phyloP scores from a whole-genome alignment of 2,329 filamentous ascomycete genomes.

The Tolypocladium nubicola region DNA sequence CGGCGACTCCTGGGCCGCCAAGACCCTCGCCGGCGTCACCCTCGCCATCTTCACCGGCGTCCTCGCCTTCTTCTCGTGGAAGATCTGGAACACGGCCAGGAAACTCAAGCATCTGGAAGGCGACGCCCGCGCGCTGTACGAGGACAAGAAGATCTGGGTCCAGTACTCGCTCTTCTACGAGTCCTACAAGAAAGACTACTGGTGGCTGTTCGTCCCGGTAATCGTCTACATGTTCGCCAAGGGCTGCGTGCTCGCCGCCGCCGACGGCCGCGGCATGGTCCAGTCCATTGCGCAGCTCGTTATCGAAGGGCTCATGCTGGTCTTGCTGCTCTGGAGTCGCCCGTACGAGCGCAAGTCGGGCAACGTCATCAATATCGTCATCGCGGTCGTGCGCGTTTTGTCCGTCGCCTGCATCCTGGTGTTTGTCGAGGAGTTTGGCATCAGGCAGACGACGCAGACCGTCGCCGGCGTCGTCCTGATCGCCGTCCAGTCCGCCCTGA shows the following conservation, averaged over 20 bases:
- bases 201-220: slow-evolving; percentile 89
- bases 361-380: slow-evolving; percentile 88
- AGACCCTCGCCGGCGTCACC: slow-evolving; percentile 71
- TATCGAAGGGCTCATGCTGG: slow-evolving; percentile 71
- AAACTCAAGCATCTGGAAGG: slow-evolving; percentile 68
- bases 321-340: slow-evolving; percentile 70
- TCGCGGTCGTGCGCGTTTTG: slow-evolving; percentile 79
- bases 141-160: slow-evolving; percentile 82
- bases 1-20: slow-evolving; percentile 91
- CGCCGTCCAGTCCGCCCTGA: slow-evolving; percentile 78
- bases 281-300: slow-evolving; percentile 73
- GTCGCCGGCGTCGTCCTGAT: slow-evolving; percentile 89
- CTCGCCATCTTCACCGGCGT: slow-evolving; percentile 70
- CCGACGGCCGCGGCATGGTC: slow-evolving; percentile 71
- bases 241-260: slow-evolving; percentile 74
- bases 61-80: slow-evolving; percentile 73
- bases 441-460: slow-evolving; percentile 86
- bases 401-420: slow-evolving; percentile 84
- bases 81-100: slow-evolving; percentile 68
- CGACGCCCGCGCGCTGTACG: slow-evolving; percentile 62
- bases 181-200: slow-evolving; percentile 85
- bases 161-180: slow-evolving; percentile 98
- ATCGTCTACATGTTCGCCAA: slow-evolving; percentile 89
- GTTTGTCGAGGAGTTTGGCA: slow-evolving; percentile 86
- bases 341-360: slow-evolving; percentile 81